Evolutionary conservation across 2,329 filamentous ascomycete species (phyloP).

Genomic region (Talaromyces piceae): DNA sequence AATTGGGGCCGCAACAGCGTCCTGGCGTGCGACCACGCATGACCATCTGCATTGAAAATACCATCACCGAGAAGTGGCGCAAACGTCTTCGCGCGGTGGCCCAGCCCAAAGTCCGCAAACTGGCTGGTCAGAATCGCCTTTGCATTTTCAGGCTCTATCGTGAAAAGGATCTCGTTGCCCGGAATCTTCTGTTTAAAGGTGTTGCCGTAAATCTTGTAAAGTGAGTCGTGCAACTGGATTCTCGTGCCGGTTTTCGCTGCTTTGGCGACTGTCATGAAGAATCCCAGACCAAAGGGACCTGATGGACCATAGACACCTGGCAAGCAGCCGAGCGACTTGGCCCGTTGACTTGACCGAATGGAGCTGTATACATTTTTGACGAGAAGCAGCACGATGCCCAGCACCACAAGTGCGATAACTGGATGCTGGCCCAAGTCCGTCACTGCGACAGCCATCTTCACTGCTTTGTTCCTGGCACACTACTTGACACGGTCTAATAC

Average conservation of each 20-base stretch:
- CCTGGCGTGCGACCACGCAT: constrained; percentile 49
- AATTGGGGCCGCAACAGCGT: constrained; percentile 9
- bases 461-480: too few species aligned
- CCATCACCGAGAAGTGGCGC: constrained; percentile 8
- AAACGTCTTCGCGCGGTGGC: constrained; percentile 5
- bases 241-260: constrained; percentile 1
- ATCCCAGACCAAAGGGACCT: constrained; percentile 5
- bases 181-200: constrained; percentile 9
- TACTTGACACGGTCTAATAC: not conserved
- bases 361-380: constrained; percentile 1
- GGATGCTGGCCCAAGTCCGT: not conserved
- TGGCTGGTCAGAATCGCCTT: constrained; percentile 9
- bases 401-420: not conserved
- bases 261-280: constrained; percentile 7
- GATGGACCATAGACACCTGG: constrained; percentile 6
- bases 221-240: constrained; percentile 5
- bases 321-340: constrained; percentile 3
- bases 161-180: constrained; percentile 9
- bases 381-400: not conserved
- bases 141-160: constrained; percentile 9
- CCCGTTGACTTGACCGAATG: constrained; percentile 1
- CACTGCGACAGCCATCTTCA: not conserved
- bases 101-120: constrained; percentile 7
- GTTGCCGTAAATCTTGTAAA: constrained; percentile 2
- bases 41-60: constrained; percentile 66